Evolutionary conservation across 805 yeast genomes (phyloP).

Genomic region (Yarrowia divulgata): DNA sequence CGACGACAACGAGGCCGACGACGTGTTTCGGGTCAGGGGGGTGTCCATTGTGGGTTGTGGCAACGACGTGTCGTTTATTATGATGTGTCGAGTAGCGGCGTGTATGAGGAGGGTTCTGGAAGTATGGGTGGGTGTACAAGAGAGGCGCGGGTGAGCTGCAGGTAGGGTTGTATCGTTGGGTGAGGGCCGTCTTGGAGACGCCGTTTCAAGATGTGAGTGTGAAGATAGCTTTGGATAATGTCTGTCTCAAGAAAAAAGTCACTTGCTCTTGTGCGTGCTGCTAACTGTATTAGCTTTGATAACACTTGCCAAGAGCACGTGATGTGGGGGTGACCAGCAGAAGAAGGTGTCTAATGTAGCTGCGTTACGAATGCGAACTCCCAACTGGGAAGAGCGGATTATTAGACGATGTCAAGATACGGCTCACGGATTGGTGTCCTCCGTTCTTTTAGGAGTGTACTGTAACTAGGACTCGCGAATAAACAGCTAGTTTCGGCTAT

Average conservation of each 20-base stretch:
- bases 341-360: neutral
- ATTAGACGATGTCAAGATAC: neutral
- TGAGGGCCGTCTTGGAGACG: neutral
- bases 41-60: constrained; percentile 29
- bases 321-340: constrained; percentile 5
- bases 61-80: constrained; percentile 1
- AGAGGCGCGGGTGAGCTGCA: neutral
- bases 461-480: neutral
- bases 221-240: neutral
- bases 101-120: too few species aligned
- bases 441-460: too few species aligned
- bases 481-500: neutral
- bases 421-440: too few species aligned
- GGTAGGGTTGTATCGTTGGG: neutral
- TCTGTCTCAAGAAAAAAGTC: constrained; percentile 4
- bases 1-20: constrained; percentile 38
- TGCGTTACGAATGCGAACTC: neutral
- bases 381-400: neutral
- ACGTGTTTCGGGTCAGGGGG: constrained; percentile 26
- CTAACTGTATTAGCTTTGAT: constrained; percentile 9
- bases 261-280: constrained; percentile 25
- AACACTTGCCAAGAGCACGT: constrained; percentile 30
- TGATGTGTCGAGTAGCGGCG: neutral
- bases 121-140: neutral
- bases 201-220: neutral